Base-by-base conservation (phyloP, 2,329 filamentous ascomycete species). In the Shiraia sp. region DNA sequence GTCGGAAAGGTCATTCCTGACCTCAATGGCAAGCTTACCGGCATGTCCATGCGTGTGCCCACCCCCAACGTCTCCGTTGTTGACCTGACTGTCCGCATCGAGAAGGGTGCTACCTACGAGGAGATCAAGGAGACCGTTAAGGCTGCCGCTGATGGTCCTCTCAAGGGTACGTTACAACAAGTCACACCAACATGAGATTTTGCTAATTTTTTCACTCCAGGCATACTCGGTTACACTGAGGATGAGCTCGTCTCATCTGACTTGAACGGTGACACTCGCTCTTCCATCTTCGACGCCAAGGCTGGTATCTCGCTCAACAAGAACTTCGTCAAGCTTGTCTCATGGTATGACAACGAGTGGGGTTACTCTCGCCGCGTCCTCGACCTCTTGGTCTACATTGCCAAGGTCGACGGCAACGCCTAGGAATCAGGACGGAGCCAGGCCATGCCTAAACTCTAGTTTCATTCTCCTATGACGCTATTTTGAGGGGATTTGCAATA, bases 261-360 rank as follows among this genome's bases (percentile, higher is more conserved):
- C 77, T 73, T 97, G 75, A 93, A 87, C 79, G 93, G 93, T 75
- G 88, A 97, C 81, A 82, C 79, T 73, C 77, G 85, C 84, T 96
- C 91, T 60, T 96, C 91, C 79, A 95, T 97, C 83, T 96, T 99
- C 77, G 93, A 99, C 75, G 91, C 90, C 75, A 95, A 96, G 87
- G 93, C 93, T 50, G 93, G 93, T 83, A 97, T 99, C 78, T 88
- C 91, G 59, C 87, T 99, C 66, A 99, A 97, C 85, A 77, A 90
- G 70, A 91, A 96, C 86, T 97, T 97, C 75, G 85, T 96, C 83
- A 99, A 99, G 88, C 83, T 99, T 53, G 87, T 96, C 73, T 86
- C 86, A 68, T 97, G 92, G 93, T 96, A 96, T 79, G 90, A 96
- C 83, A 97, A 97, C 83, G 92, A 97, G 85, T 96, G 91, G 90